A percentile compares a stretch with the other conserved stretches of the same genome.
Conservation (phyloP, 805 yeast genomes). For the Candida chilensis region DNA sequence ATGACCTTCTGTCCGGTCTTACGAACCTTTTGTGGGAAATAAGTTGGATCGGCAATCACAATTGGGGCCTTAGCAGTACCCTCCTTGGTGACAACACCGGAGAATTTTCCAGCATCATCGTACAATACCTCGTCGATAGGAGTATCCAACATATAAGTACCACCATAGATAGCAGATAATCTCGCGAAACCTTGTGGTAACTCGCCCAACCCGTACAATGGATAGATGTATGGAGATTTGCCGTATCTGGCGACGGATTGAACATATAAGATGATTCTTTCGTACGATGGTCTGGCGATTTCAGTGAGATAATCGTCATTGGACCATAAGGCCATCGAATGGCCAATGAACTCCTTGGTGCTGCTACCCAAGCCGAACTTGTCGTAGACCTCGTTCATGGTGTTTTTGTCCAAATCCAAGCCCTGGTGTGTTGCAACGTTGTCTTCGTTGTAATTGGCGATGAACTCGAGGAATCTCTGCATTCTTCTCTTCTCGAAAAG, state of each 20-base stretch:
- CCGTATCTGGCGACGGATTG: slow-evolving; percentile 81
- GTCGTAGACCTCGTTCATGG: slow-evolving; percentile 86
- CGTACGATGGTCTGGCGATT: slow-evolving; percentile 89
- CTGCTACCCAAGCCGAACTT: slow-evolving; percentile 89
- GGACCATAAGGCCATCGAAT: slow-evolving; percentile 96
- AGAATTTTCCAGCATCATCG: slow-evolving; percentile 61
- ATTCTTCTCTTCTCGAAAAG: slow-evolving; percentile 92
- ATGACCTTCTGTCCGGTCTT: slow-evolving; percentile 68
- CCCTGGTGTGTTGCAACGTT: slow-evolving; percentile 78
- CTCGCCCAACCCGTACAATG: slow-evolving; percentile 94
- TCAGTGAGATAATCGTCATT: slow-evolving; percentile 82
- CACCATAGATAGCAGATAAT: slow-evolving; percentile 94
- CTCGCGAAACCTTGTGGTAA: slow-evolving; percentile 99
- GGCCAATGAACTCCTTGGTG: slow-evolving; percentile 94
- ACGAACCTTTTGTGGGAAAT: slow-evolving; percentile 78
- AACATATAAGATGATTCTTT: slow-evolving; percentile 76
- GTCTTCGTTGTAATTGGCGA: slow-evolving; percentile 73
- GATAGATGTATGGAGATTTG: slow-evolving; percentile 92
- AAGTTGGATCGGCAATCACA: slow-evolving; percentile 96
- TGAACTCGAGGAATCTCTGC: slow-evolving; percentile 85
- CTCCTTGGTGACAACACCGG: slow-evolving; percentile 85
- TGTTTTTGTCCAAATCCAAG: slow-evolving; percentile 72
- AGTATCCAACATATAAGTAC: slow-evolving; percentile 96
- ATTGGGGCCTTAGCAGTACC: slow-evolving; percentile 89
- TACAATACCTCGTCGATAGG: slow-evolving; percentile 87